These are phyloP conservation scores for Peribolospora baueri DNA, from an alignment of 768 basidiomycete genomes.

Conservation along the genomic window DNA sequence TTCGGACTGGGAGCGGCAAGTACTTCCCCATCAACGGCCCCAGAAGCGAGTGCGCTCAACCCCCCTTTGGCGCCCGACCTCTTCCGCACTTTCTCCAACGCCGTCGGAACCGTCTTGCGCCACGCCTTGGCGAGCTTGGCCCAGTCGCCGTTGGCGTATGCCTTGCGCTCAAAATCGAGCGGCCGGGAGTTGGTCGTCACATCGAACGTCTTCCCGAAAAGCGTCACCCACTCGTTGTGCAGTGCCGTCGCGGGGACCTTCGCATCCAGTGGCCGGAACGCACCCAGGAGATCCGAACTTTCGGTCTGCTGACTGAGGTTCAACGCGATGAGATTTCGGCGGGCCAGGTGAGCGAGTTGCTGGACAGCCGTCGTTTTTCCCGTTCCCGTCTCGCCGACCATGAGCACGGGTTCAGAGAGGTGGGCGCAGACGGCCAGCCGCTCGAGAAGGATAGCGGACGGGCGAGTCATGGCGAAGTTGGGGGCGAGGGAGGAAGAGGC, in stretches of 20 bases:
- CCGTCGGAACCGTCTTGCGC: not conserved
- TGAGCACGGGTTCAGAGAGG: conserved; percentile 54
- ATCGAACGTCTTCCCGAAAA: conserved; percentile 7
- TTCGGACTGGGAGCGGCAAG: too few relatives aligned
- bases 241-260: conserved; percentile 46
- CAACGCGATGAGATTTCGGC: conserved; percentile 53
- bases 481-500: conserved; percentile 18
- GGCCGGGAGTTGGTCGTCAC: conserved; percentile 4
- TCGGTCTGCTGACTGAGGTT: conserved; percentile 94
- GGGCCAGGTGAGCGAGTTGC: conserved; percentile 55
- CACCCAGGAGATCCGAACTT: conserved; percentile 75
- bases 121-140: not conserved
- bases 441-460: conserved; percentile 52
- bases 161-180: conserved; percentile 5
- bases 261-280: conserved; percentile 85
- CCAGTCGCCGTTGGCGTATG: conserved; percentile 5
- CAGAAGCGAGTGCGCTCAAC: too few relatives aligned
- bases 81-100: not conserved
- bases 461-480: conserved; percentile 72
- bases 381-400: conserved; percentile 97
- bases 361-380: conserved; percentile 88
- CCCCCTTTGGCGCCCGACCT: too few relatives aligned
- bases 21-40: too few relatives aligned
- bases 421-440: conserved; percentile 51
- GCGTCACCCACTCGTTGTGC: conserved; percentile 23